Percentiles rank a stretch among this genome's conserved stretches.
phyloP scores from a whole-genome alignment of 768 basidiomycete species.

The Obba rivulosa region DNA sequence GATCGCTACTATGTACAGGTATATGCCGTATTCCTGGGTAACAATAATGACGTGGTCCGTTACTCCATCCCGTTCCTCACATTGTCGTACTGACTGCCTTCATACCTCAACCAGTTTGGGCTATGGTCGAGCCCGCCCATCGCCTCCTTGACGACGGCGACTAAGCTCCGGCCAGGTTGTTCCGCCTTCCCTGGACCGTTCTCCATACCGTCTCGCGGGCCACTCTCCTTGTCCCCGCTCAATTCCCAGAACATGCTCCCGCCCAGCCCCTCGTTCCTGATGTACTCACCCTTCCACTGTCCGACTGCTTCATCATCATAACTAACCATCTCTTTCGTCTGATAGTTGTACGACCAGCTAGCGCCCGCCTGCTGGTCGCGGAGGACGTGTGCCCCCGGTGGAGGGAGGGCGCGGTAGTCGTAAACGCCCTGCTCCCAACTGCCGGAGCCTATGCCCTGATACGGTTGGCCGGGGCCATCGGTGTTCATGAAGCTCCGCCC shows the following conservation, averaged over 20 bases:
- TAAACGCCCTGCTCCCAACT: slow-evolving; percentile 91
- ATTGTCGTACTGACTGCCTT: slow-evolving; percentile 74
- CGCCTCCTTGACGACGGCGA: slow-evolving; percentile 68
- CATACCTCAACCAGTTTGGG: slow-evolving; percentile 81
- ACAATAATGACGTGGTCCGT: background rate
- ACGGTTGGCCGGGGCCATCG: slow-evolving; percentile 73
- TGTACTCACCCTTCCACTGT: slow-evolving; percentile 74
- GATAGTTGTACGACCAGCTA: slow-evolving; percentile 79
- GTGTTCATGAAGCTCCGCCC: slow-evolving; percentile 89
- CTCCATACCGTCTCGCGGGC: slow-evolving; percentile 66
- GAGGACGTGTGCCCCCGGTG: slow-evolving; percentile 60
- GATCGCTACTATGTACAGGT: background rate
- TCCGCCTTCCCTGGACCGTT: slow-evolving; percentile 68
- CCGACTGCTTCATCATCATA: slow-evolving; percentile 73
- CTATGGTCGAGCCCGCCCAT: slow-evolving; percentile 70
- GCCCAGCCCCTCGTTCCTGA: slow-evolving; percentile 67
- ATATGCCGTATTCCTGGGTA: background rate
- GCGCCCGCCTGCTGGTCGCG: slow-evolving; percentile 66
- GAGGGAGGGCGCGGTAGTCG: slow-evolving; percentile 88
- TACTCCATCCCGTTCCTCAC: slow-evolving; percentile 61
- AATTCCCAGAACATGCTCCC: slow-evolving; percentile 97
- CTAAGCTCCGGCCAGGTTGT: slow-evolving; percentile 65
- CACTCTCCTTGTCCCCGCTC: slow-evolving; percentile 73
- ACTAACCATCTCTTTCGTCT: slow-evolving; percentile 74
- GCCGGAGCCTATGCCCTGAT: slow-evolving; percentile 78